Base-by-base conservation (phyloP, 306 rosid genomes). In the Senna siamea region DNA sequence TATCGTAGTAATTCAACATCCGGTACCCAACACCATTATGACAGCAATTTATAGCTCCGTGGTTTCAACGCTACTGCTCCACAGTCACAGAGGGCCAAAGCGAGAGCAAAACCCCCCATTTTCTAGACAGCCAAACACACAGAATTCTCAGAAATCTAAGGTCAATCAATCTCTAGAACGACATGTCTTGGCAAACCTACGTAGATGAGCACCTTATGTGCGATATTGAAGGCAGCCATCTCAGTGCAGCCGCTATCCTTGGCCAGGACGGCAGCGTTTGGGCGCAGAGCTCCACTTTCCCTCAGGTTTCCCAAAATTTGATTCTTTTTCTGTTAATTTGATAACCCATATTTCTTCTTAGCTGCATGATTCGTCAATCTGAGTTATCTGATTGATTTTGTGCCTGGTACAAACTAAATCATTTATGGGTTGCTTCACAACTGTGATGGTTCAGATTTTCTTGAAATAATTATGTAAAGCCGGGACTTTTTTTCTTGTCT, bases 131-230 rank as follows among this genome's bases (percentile, higher is more conserved):
- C 41, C 75, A 48, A 46, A 35, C 60, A n/a, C 48, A 10, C 60
- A 3, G 20, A 18, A 9, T 59, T 37, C 28, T 26, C 19, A 14
- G 46, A 19, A 38, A 73, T 12, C n/a, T 17, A 51, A 52, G 12
- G 41, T 67, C 69, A 67, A 13, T 46, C 20, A 13, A 6, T 67
- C 34, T 8, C 20, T 9, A 7, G 4, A 9, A 8, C 51, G 70
- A 73, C 69, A 87, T 87, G 92, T 87, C 92, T 81, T 87, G 89
- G 92, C 89, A 87, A 62, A 60, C 86, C 38, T 87, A 87, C 80
- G 92, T 87, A 17, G 92, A 87, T n/a, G 92, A 87, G 4, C 92
- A 87, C 61, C 82, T 87, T 19, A 37, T 85, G 74, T 87, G 92
- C 81, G 89, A 87, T 1, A 84, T 84, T 26, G 91, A 84, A 43